Evolutionary conservation across 768 basidiomycete species (phyloP), one percentile per base, ranked within the genome.

Genomic region (Collybia nuda): DNA sequence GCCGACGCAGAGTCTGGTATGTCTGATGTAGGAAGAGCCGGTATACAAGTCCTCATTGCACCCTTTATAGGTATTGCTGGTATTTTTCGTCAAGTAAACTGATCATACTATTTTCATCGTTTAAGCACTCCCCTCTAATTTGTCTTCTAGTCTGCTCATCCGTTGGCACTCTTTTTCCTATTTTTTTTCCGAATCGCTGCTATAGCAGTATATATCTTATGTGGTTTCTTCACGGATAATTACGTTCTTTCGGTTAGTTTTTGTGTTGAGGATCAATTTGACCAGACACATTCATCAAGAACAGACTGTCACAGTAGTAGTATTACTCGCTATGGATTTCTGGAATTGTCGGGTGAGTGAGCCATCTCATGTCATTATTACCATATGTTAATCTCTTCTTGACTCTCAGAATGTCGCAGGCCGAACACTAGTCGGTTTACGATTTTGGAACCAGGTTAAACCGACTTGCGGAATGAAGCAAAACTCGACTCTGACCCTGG

Each of bases 271-370:
- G 41, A 38, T 45, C 23, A 12, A 17, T 21, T 23, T 6, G 14
- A 24, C 11, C 21, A 24, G 11, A 6, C 6, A 28, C 40, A 24
- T 56, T 23, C 50, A 19, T 28, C n/a, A 44, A 14, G 17, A 5
- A 17, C 42, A 78, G 77, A 96, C 94, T 21, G 95, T 99, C 3
- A 68, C 82, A 7, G 96, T 98, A 0, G 97, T 98, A 18, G 86
- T 98, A 1, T 75, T 99, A 14, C 81, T 99, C 21, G 90, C 95
- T 0, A 88, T 96, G 82, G 97, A 99, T 71, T 99, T 99, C 67
- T 99, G 96, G 97, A 98, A 96, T 60, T 93, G 92, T 57, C 76
- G 94, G 65, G 92, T 93, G 62, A 53, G 82, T 52, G 23, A 41
- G n/a, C 6, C 36, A 9, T 14, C 32, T 39, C 35, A 21, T 1